phyloP scores from a whole-genome alignment of 2,329 filamentous ascomycete species.

The Bertia moriformis region DNA sequence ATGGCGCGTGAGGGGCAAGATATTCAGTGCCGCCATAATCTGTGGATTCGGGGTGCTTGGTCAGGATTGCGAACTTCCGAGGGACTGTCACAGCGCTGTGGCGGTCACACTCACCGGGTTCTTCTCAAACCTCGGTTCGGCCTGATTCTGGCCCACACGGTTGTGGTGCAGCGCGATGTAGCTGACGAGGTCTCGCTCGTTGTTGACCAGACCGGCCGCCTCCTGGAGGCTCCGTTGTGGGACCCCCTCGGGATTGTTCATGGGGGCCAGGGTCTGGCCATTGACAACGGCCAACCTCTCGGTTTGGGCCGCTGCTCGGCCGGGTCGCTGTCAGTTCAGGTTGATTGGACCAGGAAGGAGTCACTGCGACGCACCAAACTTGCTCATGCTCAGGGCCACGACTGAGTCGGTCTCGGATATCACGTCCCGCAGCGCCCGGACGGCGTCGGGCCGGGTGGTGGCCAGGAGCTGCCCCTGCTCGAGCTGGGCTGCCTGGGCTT shows the following conservation, averaged over 20 bases:
- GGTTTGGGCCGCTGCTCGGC: constrained; percentile 67
- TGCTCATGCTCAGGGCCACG: constrained; percentile 80
- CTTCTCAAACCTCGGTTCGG: constrained; percentile 73
- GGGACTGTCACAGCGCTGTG: constrained; percentile 1
- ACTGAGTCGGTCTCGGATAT: constrained; percentile 80
- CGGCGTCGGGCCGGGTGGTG: constrained; percentile 64
- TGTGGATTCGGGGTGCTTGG: too few relatives aligned
- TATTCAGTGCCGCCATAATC: too few relatives aligned
- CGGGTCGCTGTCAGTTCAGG: constrained; percentile 7
- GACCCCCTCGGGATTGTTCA: too few relatives aligned
- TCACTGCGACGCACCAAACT: constrained; percentile 44
- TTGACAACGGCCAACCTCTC: constrained; percentile 87
- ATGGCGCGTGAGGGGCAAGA: too few relatives aligned
- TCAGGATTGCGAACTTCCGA: constrained; percentile 5
- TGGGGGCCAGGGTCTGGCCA: constrained; percentile 71
- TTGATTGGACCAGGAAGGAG: not conserved
- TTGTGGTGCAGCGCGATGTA: constrained; percentile 57
- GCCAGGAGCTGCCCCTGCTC: constrained; percentile 64
- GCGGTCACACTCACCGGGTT: constrained; percentile 64
- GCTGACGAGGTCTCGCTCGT: constrained; percentile 70
- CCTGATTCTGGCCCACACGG: constrained; percentile 50
- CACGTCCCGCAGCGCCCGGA: constrained; percentile 66
- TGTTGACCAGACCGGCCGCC: constrained; percentile 68
- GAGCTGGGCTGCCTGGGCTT: constrained; percentile 64
- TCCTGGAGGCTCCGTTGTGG: constrained; percentile 79